These are phyloP conservation scores for Rhizophagus prolifer DNA, from an alignment of 192 early-diverging fungal genomes.

Conservation along the genomic window DNA sequence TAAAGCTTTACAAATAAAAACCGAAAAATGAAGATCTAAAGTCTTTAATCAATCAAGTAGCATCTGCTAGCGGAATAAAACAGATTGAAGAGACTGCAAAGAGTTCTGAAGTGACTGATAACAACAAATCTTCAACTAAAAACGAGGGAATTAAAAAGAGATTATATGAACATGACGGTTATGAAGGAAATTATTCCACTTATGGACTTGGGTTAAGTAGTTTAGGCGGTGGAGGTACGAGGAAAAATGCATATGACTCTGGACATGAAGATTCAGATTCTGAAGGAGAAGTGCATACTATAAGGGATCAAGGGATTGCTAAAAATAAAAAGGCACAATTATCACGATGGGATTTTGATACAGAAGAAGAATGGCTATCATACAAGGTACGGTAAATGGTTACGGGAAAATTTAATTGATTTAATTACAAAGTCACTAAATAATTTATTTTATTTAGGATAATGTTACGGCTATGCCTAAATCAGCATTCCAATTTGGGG, in stretches of 20 bases:
- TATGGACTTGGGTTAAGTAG: slow-evolving; percentile 51
- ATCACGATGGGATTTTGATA: slow-evolving; percentile 76
- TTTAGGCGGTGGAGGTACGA: slow-evolving; percentile 36
- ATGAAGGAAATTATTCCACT: slow-evolving; percentile 45
- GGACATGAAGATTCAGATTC: slow-evolving; percentile 40
- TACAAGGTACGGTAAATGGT: slow-evolving; percentile 49
- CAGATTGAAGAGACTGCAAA: slow-evolving; percentile 15
- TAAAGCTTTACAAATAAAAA: not conserved
- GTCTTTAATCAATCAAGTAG: slow-evolving; percentile 17
- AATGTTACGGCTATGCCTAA: slow-evolving; percentile 70
- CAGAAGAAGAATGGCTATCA: slow-evolving; percentile 69
- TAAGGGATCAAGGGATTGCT: slow-evolving; percentile 63
- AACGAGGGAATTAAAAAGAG: slow-evolving; percentile 25
- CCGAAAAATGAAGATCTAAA: slow-evolving; percentile 8
- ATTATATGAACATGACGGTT: slow-evolving; percentile 13
- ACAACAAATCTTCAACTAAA: not conserved
- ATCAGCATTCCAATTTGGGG: slow-evolving; percentile 74
- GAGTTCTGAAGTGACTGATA: not conserved
- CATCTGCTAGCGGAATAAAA: slow-evolving; percentile 19
- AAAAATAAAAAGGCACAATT: slow-evolving; percentile 70
- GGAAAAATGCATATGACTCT: slow-evolving; percentile 50
- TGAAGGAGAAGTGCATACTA: slow-evolving; percentile 33
- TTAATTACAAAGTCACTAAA: not conserved
- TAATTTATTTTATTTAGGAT: slow-evolving; percentile 32
- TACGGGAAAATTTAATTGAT: not conserved